Base-by-base conservation (phyloP, 805 yeast species). In the Sugiyamaella mastotermitis region DNA sequence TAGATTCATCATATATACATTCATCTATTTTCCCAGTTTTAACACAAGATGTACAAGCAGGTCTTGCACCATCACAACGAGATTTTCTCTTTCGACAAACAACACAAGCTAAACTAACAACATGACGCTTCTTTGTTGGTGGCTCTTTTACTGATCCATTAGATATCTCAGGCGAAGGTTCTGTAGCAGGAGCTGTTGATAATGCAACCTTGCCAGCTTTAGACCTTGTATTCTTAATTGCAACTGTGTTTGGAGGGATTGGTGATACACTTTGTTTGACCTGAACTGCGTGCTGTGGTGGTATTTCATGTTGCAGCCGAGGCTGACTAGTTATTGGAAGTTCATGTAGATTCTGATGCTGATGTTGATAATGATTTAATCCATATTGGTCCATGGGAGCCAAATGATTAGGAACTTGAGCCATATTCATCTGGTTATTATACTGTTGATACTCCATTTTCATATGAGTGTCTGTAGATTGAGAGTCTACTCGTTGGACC, bases 21-120 rank as follows among this genome's bases (percentile, higher is more conserved):
- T 30, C 38, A n/a, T 30, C 34, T 9, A 24, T 23, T 17, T 20
- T 19, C 11, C 39, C 43, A 11, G 40, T 21, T 16, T 37, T 41
- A 16, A 27, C 23, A 31, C 48, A 45, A 21, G 35, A 37, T 3
- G 37, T 26, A 27, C 48, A 45, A 17, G 23, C 31, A 6, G 48
- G 48, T 9, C 38, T 26, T n/a, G 26, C 28, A 17, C 48, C 48
- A 16, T 35, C 48, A 20, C 48, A 45, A 35, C 39, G 41, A 6
- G 43, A 21, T 26, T 45, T 45, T 10, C 48, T 42, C 25, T 39
- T 45, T 3, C 48, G 23, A 29, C 48, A 45, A 19, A 15, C 31
- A 11, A 35, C 16, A 30, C 46, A 42, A 9, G 46, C 46, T 17
- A 38, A 18, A 22, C 34, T 28, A 17, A 37, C 31, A 7, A 37